Percentiles rank a stretch among this genome's conserved stretches.
These are phyloP conservation scores for Penicillium macrosclerotiorum DNA, from an alignment of 495 filamentous ascomycete species.

Conservation along the genomic window DNA sequence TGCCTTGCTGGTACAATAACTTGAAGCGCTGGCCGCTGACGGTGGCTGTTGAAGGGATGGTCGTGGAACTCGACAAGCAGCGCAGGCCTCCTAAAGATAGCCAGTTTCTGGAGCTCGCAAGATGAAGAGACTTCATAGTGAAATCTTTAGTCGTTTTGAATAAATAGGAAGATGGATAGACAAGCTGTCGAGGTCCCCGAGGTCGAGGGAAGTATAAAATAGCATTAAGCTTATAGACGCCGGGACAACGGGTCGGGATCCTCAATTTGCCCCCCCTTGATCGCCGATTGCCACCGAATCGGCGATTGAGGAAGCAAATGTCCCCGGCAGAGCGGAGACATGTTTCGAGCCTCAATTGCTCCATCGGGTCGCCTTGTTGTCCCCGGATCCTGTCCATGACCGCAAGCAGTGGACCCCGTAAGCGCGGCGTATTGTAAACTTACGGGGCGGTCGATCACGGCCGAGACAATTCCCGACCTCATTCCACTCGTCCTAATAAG, in stretches of 20 bases:
- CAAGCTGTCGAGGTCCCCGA: background rate
- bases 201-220: background rate
- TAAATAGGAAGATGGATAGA: background rate
- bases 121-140: background rate
- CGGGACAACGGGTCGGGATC: constrained; percentile 3
- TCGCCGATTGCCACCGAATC: constrained; percentile 15
- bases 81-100: background rate
- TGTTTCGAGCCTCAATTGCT: background rate
- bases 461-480: constrained; percentile 6
- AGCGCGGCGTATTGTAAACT: constrained; percentile 9
- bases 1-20: background rate
- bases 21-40: background rate
- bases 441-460: constrained; percentile 13
- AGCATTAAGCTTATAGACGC: background rate
- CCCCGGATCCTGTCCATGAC: background rate
- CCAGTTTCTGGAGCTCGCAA: background rate
- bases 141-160: too few relatives aligned
- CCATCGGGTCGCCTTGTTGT: background rate
- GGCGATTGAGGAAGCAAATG: constrained; percentile 8
- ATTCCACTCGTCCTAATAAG: background rate
- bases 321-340: constrained; percentile 5
- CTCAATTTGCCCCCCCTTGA: constrained; percentile 2
- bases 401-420: constrained; percentile 10
- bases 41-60: too few relatives aligned
- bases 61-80: background rate